Base-by-base conservation (phyloP, 306 rosid genomes). In the Malus fusca region DNA sequence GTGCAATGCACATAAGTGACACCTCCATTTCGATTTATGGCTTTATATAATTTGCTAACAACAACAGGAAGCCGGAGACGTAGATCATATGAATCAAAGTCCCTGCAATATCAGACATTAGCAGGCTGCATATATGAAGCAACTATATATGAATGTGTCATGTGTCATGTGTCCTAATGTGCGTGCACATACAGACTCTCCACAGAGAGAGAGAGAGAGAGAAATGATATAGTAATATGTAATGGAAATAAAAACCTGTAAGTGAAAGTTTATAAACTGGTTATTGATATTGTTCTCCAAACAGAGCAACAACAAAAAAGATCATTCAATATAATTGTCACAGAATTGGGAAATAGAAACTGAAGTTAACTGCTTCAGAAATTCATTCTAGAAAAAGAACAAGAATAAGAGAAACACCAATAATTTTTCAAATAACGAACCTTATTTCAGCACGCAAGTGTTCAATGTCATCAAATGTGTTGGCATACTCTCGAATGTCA, bases 361-460 rank as follows among this genome's bases (percentile, higher is more conserved):
- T 21, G 30, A 65, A 63, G 67, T 12, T 48, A 35, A 58, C 40
- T 46, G 15, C 23, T 22, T 31, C 66, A 30, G 66, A 44, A 71
- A 55, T 40, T 60, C 46, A 71, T 72, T 52, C 42, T 71, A 14
- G 12, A 56, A 35, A 35, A 35, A 4, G 22, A 21, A 52, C 21
- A 55, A n/a, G n/a, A 8, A 56, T 28, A 22, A 22, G 62, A 56
- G 23, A n/a, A 10, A 56, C 30, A 71, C 52, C 52, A 4, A 35
- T 6, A n/a, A n/a, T 53, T 58, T 58, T 72, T 44, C 4, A 19
- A 30, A 73, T 81, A 46, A 81, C 87, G 26, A 70, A 92, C 99
- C 99, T 90, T 88, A 96, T 96, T 82, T 87, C 89, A 82, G 98
- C 98, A 48, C 96, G 96, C 88, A 96, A 72, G 90, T 92, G 99